phyloP scores from a whole-genome alignment of 2,329 filamentous ascomycete species.

The Fusarium siculi region DNA sequence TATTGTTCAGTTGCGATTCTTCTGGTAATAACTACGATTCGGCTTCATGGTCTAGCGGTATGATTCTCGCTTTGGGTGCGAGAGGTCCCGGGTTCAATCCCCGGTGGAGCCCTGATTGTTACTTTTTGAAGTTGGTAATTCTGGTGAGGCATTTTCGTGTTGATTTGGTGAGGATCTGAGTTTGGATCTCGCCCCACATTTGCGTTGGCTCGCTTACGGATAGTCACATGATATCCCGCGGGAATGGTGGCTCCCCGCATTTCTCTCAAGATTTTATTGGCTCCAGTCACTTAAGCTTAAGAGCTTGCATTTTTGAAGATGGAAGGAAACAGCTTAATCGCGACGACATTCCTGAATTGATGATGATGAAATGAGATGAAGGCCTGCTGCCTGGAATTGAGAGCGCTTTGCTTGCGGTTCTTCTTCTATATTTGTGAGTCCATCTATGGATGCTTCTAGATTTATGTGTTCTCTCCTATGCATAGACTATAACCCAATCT shows the following conservation, averaged over 20 bases:
- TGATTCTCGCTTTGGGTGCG: slow-evolving; percentile 46
- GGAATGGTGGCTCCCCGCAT: fast-evolving
- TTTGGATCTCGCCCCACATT: neutral
- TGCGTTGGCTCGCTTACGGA: fast-evolving
- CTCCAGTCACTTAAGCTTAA: neutral
- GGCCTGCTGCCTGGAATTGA: too few relatives aligned
- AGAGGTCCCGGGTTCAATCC: slow-evolving; percentile 59
- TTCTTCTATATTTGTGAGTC: fast-evolving
- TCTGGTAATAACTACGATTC: too few relatives aligned
- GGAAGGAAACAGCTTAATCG: neutral
- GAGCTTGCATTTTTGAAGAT: neutral
- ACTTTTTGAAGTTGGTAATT: neutral
- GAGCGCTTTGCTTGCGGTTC: fast-evolving
- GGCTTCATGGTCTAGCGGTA: slow-evolving; percentile 38
- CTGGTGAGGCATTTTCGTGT: neutral
- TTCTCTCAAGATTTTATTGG: fast-evolving
- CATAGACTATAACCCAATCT: neutral
- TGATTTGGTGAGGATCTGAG: neutral
- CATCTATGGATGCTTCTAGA: fast-evolving
- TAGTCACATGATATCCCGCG: neutral
- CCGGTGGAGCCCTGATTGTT: slow-evolving; percentile 40
- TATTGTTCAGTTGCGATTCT: too few relatives aligned
- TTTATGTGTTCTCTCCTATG: too few relatives aligned
- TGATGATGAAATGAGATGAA: too few relatives aligned
- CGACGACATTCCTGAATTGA: neutral